Base-by-base conservation (phyloP, 176 grass and related monocot genomes). In the Themeda triandra region DNA sequence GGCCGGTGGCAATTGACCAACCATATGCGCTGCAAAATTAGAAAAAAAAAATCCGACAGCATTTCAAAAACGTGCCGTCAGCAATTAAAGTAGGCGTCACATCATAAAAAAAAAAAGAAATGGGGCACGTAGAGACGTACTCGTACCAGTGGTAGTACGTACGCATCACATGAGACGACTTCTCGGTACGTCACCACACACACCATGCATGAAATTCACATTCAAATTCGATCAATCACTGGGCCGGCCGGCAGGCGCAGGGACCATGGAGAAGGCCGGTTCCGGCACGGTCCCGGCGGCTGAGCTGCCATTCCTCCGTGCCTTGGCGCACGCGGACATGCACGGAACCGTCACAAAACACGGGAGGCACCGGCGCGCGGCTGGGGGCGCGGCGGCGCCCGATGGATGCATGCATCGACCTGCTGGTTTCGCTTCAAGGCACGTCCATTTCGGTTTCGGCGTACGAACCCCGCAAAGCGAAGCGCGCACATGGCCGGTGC, bases 401-500 rank as follows among this genome's bases (percentile, higher is more conserved):
- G 21, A 24, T n/a, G 2, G 51, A 25, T 60, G 56, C n/a, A 60
- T 60, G n/a, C n/a, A 60, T 25, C 53, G 19, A 58, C n/a, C n/a
- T n/a, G 53, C 53, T 58, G 53, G 53, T 18, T 28, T 44, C 10
- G 59, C 77, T 66, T 66, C 37, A 48, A 66, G 77, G 40, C 77
- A 66, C 77, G 60, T 80, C 40, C 77, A 51, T 13, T 3, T 21
- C 58, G 58, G 70, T 13, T 3, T 21, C 58, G 58, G 70, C 66
- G 9, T 60, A 60, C 68, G 58, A 25, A 60, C 58, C 51, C 51
- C 67, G 25, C 68, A 32, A 35, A 60, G 82, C 87, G 19, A 85
- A 70, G 82, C 21, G 42, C 31, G 87, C 87, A 85, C 87, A 85
- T 89, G 87, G 69, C 59, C 65, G 36, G 62, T 29, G 18, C 31